Percentiles rank a stretch among this genome's conserved stretches.
These are phyloP conservation scores for Botrytis deweyae DNA, from an alignment of 2,329 filamentous ascomycete species.

Conservation along the genomic window DNA sequence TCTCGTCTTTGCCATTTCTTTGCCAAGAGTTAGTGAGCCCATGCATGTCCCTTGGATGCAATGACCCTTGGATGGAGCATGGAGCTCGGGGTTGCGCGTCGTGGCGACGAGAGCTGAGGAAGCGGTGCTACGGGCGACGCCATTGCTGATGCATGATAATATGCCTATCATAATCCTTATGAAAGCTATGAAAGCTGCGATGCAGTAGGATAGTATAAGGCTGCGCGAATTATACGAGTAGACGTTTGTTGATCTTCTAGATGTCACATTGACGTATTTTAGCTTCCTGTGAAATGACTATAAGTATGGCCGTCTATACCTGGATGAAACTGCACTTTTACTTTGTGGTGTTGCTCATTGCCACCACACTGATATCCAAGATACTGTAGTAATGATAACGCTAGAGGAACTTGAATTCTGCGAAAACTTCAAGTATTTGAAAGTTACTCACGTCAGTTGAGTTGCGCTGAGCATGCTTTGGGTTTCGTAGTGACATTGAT, in stretches of 20 bases:
- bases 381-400: background rate
- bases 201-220: conserved; percentile 12
- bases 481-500: background rate
- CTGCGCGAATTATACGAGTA: conserved; percentile 4
- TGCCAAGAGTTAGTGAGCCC: background rate
- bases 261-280: background rate
- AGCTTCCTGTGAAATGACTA: too few species aligned
- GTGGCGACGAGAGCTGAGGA: conserved; percentile 28
- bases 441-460: background rate
- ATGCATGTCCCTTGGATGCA: conserved; percentile 12
- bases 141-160: conserved; percentile 21
- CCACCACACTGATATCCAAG: background rate
- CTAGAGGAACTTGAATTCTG: background rate
- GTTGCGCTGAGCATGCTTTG: background rate
- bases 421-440: background rate
- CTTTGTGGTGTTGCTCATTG: background rate
- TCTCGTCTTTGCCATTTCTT: background rate
- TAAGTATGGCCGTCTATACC: background rate
- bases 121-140: conserved; percentile 17
- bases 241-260: background rate
- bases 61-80: conserved; percentile 10
- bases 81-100: conserved; percentile 17
- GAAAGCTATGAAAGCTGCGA: background rate
- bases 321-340: background rate
- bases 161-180: background rate